Evolutionary conservation across 805 yeast genomes (phyloP).

Genomic region (Yarrowia sp.): DNA sequence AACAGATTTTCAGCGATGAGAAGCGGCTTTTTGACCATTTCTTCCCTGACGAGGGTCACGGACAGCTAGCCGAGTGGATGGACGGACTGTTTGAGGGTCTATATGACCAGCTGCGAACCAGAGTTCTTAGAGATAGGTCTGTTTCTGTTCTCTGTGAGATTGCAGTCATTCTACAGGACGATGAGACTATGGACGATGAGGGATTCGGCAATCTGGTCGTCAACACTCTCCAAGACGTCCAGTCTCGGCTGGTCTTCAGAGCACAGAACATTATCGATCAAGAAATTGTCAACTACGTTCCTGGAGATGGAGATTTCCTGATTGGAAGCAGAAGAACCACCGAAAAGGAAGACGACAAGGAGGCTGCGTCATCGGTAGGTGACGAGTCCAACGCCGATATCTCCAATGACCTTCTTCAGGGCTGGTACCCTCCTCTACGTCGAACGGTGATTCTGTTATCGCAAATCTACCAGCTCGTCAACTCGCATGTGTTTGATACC

Average conservation of each 20-base stretch:
- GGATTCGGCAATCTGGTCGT: slow-evolving; percentile 39
- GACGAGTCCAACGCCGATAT: slow-evolving; percentile 23
- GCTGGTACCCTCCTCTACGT: slow-evolving; percentile 73
- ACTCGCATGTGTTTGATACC: slow-evolving; percentile 80
- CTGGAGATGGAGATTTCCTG: slow-evolving; percentile 70
- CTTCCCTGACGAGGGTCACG: slow-evolving; percentile 45
- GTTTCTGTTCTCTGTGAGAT: slow-evolving; percentile 76
- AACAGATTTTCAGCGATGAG: slow-evolving; percentile 68
- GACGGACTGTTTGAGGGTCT: slow-evolving; percentile 74
- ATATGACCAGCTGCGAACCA: slow-evolving; percentile 71
- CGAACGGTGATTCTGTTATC: slow-evolving; percentile 73
- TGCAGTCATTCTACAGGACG: slow-evolving; percentile 70
- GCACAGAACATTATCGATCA: slow-evolving; percentile 76
- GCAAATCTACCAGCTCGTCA: slow-evolving; percentile 79
- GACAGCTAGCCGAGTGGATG: slow-evolving; percentile 63
- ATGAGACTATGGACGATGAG: slow-evolving; percentile 53
- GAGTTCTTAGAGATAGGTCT: slow-evolving; percentile 72
- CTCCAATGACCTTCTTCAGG: slow-evolving; percentile 46
- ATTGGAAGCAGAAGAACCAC: slow-evolving; percentile 54
- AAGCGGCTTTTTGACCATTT: slow-evolving; percentile 56
- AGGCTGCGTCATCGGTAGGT: not conserved
- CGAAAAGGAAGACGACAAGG: slow-evolving; percentile 12
- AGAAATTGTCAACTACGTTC: slow-evolving; percentile 69
- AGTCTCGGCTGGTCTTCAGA: slow-evolving; percentile 78
- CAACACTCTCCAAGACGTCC: slow-evolving; percentile 65